phyloP scores from a whole-genome alignment of 2,329 filamentous ascomycete genomes.

The Sporothrix inflata region DNA sequence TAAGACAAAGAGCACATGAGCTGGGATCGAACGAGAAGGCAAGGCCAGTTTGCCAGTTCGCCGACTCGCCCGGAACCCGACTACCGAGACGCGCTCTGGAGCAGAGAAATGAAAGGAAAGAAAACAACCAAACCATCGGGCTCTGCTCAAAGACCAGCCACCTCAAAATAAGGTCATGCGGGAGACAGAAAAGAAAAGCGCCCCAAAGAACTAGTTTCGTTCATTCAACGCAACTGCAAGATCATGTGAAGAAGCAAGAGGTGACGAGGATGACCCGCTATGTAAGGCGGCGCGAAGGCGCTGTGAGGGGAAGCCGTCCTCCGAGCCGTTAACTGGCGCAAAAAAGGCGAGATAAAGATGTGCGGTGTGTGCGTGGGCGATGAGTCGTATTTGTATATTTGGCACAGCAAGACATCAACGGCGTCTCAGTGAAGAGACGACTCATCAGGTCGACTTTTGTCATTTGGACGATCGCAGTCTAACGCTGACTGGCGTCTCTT shows the following conservation, averaged over 20 bases:
- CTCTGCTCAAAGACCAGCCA: not conserved
- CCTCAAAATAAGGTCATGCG: not conserved
- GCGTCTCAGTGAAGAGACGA: no score
- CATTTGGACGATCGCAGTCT: conserved; percentile 9
- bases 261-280: not conserved
- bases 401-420: not conserved
- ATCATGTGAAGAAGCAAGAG: not conserved
- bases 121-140: not conserved
- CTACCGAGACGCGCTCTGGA: not conserved
- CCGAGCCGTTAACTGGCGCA: not conserved
- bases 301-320: not conserved
- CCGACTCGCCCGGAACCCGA: not conserved
- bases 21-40: not conserved
- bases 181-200: not conserved
- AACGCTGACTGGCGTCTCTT: not conserved
- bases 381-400: not conserved
- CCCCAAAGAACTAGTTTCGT: not conserved
- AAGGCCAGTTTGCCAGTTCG: not conserved
- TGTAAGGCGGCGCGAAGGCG: not conserved
- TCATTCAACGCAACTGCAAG: not conserved
- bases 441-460: not conserved
- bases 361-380: not conserved
- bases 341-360: not conserved
- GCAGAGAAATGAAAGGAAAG: not conserved
- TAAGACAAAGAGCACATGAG: conserved; percentile 9